Base-by-base conservation (phyloP, 495 filamentous ascomycete species). In the Penicillium roqueforti region DNA sequence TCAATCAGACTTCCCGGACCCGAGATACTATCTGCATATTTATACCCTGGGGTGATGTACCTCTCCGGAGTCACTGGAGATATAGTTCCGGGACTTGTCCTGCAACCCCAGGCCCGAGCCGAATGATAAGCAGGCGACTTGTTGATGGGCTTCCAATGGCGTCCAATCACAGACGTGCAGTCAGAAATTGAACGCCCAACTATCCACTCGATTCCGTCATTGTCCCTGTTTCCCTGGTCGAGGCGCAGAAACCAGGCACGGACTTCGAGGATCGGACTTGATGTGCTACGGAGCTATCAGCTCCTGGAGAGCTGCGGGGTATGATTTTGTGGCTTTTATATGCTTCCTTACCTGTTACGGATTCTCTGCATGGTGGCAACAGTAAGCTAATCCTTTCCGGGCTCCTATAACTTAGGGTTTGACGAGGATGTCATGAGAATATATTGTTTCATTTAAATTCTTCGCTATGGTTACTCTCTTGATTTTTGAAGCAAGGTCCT, bases 181-280 rank as follows among this genome's bases (percentile, higher is more conserved):
- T 25, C 48, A 23, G 20, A 45, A 31, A 10, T 34, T 6, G 9
- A 39, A 40, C 31, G 34, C 50, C 46, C 36, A 28, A 19, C 22
- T 44, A 45, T 56, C 60, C 56, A 54, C 53, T 38, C 22, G 26
- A 47, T 53, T 53, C 53, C 60, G 56, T 59, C 53, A 56, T 59
- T 49, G 56, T 45, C 31, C 48, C 53, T 59, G 47, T 48, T 47
- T 47, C 50, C 41, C 18, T 34, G 44, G 25, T 37, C 14, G 18
- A 37, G 34, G 34, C 34, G 34, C 36, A 38, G 36, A 38, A 18
- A 38, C 9, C 4, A 31, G 28, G 34, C 34, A 37, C 34, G 34
- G 34, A 6, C 34, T 37, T 37, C 16, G 18, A 2, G 7, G 2
- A n/a, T n/a, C n/a, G n/a, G n/a, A n/a, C n/a, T n/a, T n/a, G n/a